A percentile compares a stretch with the other conserved stretches of the same genome.
These are phyloP conservation scores for Cryptosporidium parvum DNA, from an alignment of 169 alveolate species.

Conservation along the genomic window DNA sequence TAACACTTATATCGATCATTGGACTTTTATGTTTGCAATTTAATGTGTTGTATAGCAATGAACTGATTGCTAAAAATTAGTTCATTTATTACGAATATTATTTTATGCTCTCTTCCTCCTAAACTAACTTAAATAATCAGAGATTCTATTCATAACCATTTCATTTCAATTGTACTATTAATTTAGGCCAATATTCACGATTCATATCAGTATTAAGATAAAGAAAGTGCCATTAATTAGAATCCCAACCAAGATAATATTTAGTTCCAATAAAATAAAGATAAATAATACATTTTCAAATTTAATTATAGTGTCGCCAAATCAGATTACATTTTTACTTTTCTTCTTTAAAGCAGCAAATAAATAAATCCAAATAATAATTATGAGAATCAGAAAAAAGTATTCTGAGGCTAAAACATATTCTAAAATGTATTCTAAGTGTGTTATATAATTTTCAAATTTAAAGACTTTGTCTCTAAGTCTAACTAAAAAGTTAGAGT, in stretches of 20 bases:
- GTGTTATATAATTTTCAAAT: conserved; percentile 17
- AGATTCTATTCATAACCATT: background rate
- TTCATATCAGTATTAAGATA: background rate
- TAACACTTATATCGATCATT: background rate
- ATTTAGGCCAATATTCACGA: background rate
- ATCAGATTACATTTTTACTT: background rate
- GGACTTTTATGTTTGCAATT: background rate
- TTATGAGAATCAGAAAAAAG: background rate
- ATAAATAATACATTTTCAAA: background rate
- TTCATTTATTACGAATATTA: too few relatives aligned
- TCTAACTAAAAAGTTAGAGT: background rate
- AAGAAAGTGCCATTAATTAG: background rate
- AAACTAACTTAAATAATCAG: background rate
- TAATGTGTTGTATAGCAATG: background rate
- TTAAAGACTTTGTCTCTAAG: background rate
- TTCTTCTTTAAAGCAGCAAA: background rate
- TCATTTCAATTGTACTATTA: background rate
- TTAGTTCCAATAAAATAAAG: background rate
- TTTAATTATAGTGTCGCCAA: background rate
- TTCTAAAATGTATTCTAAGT: background rate
- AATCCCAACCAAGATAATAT: background rate
- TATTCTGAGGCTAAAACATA: background rate
- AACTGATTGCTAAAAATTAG: too few relatives aligned
- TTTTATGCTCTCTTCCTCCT: background rate
- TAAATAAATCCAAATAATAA: background rate